Evolutionary conservation across 140 eudicot genomes (phyloP).

Genomic region (Cichorium intybus): DNA sequence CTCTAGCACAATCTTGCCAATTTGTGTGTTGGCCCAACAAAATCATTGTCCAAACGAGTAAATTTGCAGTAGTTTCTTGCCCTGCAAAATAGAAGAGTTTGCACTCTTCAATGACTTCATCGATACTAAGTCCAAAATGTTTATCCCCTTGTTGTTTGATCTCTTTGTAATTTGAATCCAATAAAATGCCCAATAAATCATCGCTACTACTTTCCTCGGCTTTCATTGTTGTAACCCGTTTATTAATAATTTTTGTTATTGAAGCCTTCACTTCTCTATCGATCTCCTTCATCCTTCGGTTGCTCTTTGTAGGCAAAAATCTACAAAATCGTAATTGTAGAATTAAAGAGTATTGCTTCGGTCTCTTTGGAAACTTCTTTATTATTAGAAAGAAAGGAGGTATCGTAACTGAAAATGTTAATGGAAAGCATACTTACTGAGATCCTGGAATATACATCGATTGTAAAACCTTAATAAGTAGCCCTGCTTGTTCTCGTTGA

Average conservation of each 20-base stretch:
- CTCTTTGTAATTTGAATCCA: slow-evolving; percentile 15
- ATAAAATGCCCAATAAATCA: slow-evolving; percentile 1
- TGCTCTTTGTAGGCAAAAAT: slow-evolving; percentile 9
- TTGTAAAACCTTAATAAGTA: neutral
- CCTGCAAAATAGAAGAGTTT: slow-evolving; percentile 10
- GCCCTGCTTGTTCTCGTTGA: neutral
- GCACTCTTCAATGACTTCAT: slow-evolving; percentile 17
- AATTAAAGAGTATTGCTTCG: neutral
- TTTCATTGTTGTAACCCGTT: neutral
- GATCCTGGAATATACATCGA: slow-evolving; percentile 20
- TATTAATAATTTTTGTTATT: neutral
- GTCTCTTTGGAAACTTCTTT: neutral
- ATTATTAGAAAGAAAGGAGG: neutral
- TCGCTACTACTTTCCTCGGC: neutral
- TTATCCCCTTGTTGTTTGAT: slow-evolving; percentile 5
- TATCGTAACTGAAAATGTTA: neutral
- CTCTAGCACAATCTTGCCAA: neutral
- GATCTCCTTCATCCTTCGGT: slow-evolving; percentile 1
- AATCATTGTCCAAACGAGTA: neutral
- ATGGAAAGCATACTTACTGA: neutral
- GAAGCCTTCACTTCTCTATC: neutral
- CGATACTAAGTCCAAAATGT: slow-evolving; percentile 5
- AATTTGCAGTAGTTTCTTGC: neutral
- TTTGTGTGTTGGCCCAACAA: neutral
- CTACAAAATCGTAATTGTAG: neutral